Conservation (phyloP, 257 asterid genomes). For the Solanum infundibuliforme region DNA sequence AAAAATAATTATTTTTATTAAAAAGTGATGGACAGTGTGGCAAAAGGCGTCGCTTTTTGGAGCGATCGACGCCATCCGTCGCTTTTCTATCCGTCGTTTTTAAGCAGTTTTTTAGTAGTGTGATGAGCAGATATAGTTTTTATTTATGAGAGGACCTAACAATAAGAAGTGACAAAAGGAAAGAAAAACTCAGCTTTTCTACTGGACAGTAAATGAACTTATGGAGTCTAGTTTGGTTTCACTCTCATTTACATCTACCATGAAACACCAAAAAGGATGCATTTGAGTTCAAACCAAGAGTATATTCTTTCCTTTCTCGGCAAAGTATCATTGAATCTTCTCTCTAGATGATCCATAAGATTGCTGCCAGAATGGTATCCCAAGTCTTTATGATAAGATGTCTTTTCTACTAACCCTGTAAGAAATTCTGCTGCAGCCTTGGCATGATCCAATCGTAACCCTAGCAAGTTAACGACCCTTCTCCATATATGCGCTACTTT, state of each 20-base stretch:
- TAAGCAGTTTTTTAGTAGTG: too few species aligned
- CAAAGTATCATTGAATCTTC: background rate
- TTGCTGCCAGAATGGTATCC: background rate
- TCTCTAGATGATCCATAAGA: background rate
- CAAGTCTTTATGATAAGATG: background rate
- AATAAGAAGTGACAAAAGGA: background rate
- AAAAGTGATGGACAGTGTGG: too few species aligned
- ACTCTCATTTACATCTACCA: background rate
- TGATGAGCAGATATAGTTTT: background rate
- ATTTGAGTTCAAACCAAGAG: background rate
- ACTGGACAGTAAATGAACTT: background rate
- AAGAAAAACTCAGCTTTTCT: background rate
- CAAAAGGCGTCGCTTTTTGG: too few species aligned
- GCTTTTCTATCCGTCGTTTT: too few species aligned
- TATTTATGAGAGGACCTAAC: background rate
- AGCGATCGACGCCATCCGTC: too few species aligned
- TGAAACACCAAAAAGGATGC: background rate
- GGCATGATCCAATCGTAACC: background rate
- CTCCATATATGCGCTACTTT: background rate
- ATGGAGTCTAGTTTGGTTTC: background rate
- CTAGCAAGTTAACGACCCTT: background rate
- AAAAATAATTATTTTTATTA: too few species aligned
- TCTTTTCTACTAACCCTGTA: background rate
- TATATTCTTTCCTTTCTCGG: background rate
- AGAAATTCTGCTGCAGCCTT: background rate